Evolutionary conservation across 192 early-diverging fungal genomes (phyloP), one percentile per base, ranked within the genome.

Genomic region (Podila epicladia): DNA sequence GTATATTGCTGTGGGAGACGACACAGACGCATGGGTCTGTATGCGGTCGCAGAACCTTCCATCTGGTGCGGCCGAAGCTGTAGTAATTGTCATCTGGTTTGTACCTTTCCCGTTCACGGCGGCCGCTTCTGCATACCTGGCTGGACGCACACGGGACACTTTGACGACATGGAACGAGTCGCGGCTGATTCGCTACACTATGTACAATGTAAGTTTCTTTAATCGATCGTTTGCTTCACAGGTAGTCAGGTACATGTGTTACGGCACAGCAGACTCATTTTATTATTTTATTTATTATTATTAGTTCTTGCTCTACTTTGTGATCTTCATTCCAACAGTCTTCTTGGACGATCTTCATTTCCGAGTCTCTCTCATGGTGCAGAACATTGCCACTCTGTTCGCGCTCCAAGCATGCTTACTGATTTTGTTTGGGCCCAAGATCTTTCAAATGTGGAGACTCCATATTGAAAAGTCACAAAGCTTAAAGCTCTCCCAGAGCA

Each of bases 171-270:
- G 59, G 31, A 33, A 61, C 5, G 59, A 61, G 22, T 24, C 53
- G 53, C 53, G 53, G 17, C n/a, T 55, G 20, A 26, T 55, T 9
- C n/a, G 53, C 2, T 55, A 55, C 24, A 55, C 22, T 22, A 55
- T 55, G 53, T 55, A 22, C 53, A 55, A 55, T 55, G 53, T 55
- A 55, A 24, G 53, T 55, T n/a, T 55, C n/a, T 24, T 55, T 55
- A 15, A 45, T 45, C 15, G 13, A 13, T 45, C 41, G 13, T 3
- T 45, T 17, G 2, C 12, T 45, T 45, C 13, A 45, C 41, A 45
- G 12, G 15, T 4, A 45, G 0, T 9, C 35, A 45, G 12, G 2
- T 15, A 41, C 11, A 17, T 3, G 12, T 45, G 9, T 41, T 41
- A 41, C 38, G 2, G 41, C 13, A 17, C 7, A 17, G 2, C 41